Evolutionary conservation across 2,329 filamentous ascomycete genomes (phyloP).

Genomic region (Penicillium digitatum): DNA sequence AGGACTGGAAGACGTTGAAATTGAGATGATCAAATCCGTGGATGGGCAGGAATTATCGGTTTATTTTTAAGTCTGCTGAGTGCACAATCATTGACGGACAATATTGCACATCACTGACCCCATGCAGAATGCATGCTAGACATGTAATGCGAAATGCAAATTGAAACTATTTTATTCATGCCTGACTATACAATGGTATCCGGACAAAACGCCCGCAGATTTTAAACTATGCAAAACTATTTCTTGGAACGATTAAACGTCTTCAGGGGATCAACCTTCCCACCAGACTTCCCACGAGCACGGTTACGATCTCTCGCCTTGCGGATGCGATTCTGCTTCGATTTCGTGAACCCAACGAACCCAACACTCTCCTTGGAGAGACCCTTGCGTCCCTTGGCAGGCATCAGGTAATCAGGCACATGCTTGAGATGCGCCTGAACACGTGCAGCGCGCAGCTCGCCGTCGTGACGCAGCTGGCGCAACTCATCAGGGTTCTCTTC

Average conservation of each 20-base stretch:
- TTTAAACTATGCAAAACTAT: conserved; percentile 20
- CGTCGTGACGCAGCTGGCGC: conserved; percentile 82
- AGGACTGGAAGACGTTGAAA: conserved; percentile 24
- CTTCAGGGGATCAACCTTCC: conserved; percentile 79
- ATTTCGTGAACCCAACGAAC: conserved; percentile 64
- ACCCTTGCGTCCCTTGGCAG: conserved; percentile 68
- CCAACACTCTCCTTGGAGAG: conserved; percentile 64
- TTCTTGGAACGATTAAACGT: conserved; percentile 65
- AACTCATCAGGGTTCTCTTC: conserved; percentile 94
- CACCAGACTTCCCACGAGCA: conserved; percentile 42
- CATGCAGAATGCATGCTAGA: not conserved
- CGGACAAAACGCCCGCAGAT: conserved; percentile 5
- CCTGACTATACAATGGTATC: conserved; percentile 13
- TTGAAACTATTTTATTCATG: conserved; percentile 17
- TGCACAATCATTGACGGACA: not conserved
- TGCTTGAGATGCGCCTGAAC: conserved; percentile 89
- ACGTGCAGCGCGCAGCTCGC: conserved; percentile 75
- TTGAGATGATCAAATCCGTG: conserved; percentile 14
- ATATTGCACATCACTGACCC: not conserved
- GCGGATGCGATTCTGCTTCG: conserved; percentile 50
- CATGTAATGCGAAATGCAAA: not conserved
- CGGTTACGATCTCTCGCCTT: conserved; percentile 47
- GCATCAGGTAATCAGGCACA: conserved; percentile 89
- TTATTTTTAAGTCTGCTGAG: not conserved
- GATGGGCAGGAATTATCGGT: conserved; percentile 17